phyloP scores from a whole-genome alignment of 192 early-diverging fungal species.

The Mortierella claussenii region DNA sequence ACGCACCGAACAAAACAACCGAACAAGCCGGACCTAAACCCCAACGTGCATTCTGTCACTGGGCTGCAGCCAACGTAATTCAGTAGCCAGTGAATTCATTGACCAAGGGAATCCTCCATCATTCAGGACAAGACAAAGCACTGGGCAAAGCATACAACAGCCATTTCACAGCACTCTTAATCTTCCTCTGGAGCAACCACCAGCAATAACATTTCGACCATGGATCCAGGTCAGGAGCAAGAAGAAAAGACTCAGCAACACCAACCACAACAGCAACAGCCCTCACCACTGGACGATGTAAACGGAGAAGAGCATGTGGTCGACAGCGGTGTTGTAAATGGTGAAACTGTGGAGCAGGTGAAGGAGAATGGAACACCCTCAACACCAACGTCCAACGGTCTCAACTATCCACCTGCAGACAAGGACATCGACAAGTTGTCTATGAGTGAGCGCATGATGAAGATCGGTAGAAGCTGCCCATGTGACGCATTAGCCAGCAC shows the following conservation, averaged over 20 bases:
- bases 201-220: too few relatives aligned
- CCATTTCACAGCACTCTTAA: too few relatives aligned
- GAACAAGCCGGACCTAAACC: too few relatives aligned
- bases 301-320: constrained; percentile 1
- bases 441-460: constrained; percentile 56
- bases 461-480: constrained; percentile 59
- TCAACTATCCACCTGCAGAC: constrained; percentile 52
- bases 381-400: constrained; percentile 15
- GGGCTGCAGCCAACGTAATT: too few relatives aligned
- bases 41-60: too few relatives aligned
- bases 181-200: not conserved
- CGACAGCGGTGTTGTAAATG: not conserved
- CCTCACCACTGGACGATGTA: constrained; percentile 36
- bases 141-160: too few relatives aligned
- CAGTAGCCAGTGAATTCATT: too few relatives aligned
- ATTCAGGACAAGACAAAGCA: not conserved
- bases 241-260: constrained; percentile 15
- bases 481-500: constrained; percentile 34
- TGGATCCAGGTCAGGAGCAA: constrained; percentile 26
- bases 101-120: too few relatives aligned
- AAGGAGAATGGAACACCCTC: constrained; percentile 12
- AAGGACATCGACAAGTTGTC: constrained; percentile 41
- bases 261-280: constrained; percentile 24
- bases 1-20: too few relatives aligned
- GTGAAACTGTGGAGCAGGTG: not conserved